Evolutionary conservation across 805 yeast genomes (phyloP).

Genomic region (Grigorovia yakushimaensis): DNA sequence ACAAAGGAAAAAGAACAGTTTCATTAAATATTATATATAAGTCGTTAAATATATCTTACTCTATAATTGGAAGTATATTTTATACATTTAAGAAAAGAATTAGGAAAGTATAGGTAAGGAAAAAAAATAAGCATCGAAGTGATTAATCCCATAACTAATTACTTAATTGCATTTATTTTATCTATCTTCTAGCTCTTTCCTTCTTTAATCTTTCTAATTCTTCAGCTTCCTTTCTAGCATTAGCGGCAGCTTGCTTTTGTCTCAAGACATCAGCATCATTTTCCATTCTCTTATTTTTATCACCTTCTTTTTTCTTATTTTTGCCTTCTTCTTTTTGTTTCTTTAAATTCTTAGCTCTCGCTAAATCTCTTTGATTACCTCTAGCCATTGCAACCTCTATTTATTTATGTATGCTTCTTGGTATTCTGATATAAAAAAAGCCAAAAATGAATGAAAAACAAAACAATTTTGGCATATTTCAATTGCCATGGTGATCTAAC

Average conservation of each 20-base stretch:
- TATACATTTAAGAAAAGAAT: too few species aligned
- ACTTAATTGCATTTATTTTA: too few species aligned
- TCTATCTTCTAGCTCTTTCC: slow-evolving; percentile 10
- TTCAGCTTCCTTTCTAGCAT: slow-evolving; percentile 29
- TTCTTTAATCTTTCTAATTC: slow-evolving; percentile 15
- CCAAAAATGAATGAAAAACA: not conserved
- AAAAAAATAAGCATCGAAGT: too few species aligned
- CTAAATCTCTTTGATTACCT: slow-evolving; percentile 94
- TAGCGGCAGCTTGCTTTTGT: slow-evolving; percentile 63
- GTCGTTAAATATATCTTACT: not conserved
- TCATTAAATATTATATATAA: too few species aligned
- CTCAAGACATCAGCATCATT: slow-evolving; percentile 85
- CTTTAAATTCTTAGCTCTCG: slow-evolving; percentile 79
- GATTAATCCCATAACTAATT: too few species aligned
- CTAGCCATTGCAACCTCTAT: slow-evolving; percentile 63
- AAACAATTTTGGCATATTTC: not conserved
- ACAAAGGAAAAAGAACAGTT: not conserved
- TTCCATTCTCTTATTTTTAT: slow-evolving; percentile 78
- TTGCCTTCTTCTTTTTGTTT: slow-evolving; percentile 60
- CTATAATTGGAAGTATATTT: not conserved
- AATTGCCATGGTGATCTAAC: not conserved
- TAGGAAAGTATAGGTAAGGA: not conserved
- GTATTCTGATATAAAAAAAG: too few species aligned
- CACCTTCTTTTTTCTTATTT: slow-evolving; percentile 60
- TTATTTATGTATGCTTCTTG: too few species aligned